Evolutionary conservation across 345 rosid genomes (phyloP).

Genomic region (Eucalyptus regnans): DNA sequence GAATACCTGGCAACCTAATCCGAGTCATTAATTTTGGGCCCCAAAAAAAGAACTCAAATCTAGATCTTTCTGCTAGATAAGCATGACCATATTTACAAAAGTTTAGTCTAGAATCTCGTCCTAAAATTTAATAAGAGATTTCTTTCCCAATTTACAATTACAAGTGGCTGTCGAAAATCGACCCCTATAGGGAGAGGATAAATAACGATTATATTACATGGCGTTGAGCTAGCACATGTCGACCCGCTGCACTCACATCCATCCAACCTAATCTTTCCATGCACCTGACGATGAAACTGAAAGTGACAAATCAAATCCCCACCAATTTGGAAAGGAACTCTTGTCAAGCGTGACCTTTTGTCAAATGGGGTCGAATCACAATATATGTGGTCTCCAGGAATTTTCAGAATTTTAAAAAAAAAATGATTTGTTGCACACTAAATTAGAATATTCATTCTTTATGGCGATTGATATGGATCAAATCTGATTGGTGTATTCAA

Average conservation of each 20-base stretch:
- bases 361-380: background rate
- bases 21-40: background rate
- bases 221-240: background rate
- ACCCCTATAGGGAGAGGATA: background rate
- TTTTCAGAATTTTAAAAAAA: background rate
- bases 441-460: background rate
- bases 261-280: background rate
- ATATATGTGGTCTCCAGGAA: background rate
- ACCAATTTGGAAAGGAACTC: background rate
- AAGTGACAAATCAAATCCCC: background rate
- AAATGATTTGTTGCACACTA: background rate
- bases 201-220: background rate
- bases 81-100: background rate
- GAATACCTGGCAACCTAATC: background rate
- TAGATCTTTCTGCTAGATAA: background rate
- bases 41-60: background rate
- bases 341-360: background rate
- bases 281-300: background rate
- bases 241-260: background rate
- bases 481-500: no score
- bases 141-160: background rate
- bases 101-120: background rate
- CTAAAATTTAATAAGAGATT: background rate
- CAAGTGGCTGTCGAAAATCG: background rate
- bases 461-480: background rate